A percentile compares a stretch with the other conserved stretches of the same genome.
Conservation (phyloP, 441 rosid genomes). For the Pelargonium citronellum region DNA sequence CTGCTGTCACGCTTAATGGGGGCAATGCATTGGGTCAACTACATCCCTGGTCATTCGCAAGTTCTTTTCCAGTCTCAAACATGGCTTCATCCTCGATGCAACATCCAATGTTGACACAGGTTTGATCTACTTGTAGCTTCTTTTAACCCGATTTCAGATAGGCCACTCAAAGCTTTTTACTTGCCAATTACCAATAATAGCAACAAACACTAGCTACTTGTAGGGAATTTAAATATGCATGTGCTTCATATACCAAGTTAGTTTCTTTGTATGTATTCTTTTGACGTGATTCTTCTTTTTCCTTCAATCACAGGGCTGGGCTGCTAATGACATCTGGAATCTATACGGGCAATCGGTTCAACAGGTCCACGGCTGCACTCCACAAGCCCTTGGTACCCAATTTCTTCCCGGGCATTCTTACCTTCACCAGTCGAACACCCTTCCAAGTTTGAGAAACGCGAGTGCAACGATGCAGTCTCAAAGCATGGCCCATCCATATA, state of each 20-base stretch:
- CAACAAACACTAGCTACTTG: background rate
- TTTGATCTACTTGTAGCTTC: background rate
- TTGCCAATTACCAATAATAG: too few relatives aligned
- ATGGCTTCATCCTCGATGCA: background rate
- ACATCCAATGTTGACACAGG: constrained; percentile 1
- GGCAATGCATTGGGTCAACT: too few relatives aligned
- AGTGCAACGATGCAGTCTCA: background rate
- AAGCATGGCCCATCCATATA: background rate
- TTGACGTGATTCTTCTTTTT: background rate
- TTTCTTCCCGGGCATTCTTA: background rate
- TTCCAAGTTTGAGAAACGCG: too few relatives aligned
- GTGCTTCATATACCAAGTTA: too few relatives aligned
- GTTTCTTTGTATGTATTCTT: background rate
- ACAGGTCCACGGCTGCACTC: background rate
- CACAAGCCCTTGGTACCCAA: background rate
- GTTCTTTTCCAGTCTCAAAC: background rate
- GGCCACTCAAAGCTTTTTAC: background rate
- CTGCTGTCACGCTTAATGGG: too few relatives aligned
- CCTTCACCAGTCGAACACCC: background rate
- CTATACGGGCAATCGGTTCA: background rate
- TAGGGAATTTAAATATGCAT: background rate
- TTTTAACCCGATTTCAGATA: background rate
- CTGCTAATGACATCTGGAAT: constrained; percentile 2
- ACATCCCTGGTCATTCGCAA: background rate
- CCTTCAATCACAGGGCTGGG: background rate